phyloP scores from a whole-genome alignment of 331 rosid species.

The Malus hybrid region DNA sequence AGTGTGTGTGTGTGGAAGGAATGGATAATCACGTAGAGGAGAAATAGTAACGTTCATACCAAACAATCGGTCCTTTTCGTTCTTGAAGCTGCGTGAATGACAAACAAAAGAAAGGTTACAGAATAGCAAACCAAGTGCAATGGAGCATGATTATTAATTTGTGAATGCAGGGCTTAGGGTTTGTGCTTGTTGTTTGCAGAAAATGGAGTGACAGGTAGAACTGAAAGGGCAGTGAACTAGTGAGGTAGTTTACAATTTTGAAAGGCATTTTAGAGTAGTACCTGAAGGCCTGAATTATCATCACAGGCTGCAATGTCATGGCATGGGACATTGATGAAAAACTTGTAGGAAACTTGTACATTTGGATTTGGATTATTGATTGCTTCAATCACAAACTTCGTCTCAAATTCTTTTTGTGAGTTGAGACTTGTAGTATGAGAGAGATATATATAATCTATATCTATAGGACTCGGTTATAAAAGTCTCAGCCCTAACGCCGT shows the following conservation, averaged over 20 bases:
- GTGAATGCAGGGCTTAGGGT: background rate
- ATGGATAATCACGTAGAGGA: background rate
- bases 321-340: conserved; percentile 15
- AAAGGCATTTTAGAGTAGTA: background rate
- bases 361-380: conserved; percentile 8
- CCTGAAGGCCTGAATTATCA: conserved; percentile 34
- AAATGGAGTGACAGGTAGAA: background rate
- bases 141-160: conserved; percentile 4
- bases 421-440: no score
- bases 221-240: background rate
- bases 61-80: conserved; percentile 15
- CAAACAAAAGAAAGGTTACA: background rate
- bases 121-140: background rate
- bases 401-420: no score
- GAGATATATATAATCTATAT: no score
- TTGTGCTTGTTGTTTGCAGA: background rate
- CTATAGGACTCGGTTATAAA: no score
- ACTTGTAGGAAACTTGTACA: conserved; percentile 26
- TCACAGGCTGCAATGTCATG: conserved; percentile 27
- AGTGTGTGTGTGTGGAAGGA: background rate
- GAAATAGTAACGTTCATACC: conserved; percentile 29
- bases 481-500: rapidly evolving
- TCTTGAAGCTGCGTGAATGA: conserved; percentile 35
- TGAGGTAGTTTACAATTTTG: no score
- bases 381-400: background rate